These are phyloP conservation scores for Metschnikowia chrysomelidarum DNA, from an alignment of 805 yeast genomes.

Conservation along the genomic window DNA sequence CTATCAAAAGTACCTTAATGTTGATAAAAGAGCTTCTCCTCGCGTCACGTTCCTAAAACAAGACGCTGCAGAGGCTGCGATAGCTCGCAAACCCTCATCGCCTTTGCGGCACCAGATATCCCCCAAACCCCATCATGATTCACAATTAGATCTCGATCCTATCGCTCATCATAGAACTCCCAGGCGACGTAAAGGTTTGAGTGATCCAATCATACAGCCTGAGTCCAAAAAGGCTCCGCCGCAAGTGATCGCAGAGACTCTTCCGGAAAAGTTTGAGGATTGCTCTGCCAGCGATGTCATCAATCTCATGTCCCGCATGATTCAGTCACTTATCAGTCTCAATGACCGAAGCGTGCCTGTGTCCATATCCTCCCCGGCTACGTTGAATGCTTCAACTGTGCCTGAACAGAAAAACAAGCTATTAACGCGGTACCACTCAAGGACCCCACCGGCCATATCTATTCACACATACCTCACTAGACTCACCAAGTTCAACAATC, in stretches of 20 bases:
- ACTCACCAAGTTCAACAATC: slow-evolving; percentile 76
- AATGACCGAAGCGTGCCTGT: slow-evolving; percentile 60
- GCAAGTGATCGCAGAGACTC: slow-evolving; percentile 14
- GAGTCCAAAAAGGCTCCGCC: slow-evolving; percentile 17
- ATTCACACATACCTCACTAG: slow-evolving; percentile 68
- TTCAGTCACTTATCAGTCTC: slow-evolving; percentile 66
- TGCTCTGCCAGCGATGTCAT: slow-evolving; percentile 73
- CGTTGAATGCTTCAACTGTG: slow-evolving; percentile 21
- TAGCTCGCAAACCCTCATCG: slow-evolving; percentile 5
- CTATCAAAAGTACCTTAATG: slow-evolving; percentile 17
- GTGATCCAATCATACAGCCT: slow-evolving; percentile 5
- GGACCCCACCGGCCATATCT: slow-evolving; percentile 88
- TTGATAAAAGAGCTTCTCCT: slow-evolving; percentile 1
- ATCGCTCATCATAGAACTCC: slow-evolving; percentile 2
- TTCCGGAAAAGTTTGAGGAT: slow-evolving; percentile 56
- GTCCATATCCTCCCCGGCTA: slow-evolving; percentile 28
- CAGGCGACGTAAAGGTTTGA: slow-evolving; percentile 12
- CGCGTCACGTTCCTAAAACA: neutral
- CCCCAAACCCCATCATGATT: neutral
- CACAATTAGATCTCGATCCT: slow-evolving; percentile 5
- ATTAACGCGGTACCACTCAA: slow-evolving; percentile 88
- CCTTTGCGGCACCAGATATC: slow-evolving; percentile 6
- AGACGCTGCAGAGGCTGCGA: neutral
- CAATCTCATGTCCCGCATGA: slow-evolving; percentile 72
- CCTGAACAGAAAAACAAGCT: slow-evolving; percentile 20